phyloP scores from a whole-genome alignment of 352 stramenopile species.

The Pelagophyceae sp. region DNA sequence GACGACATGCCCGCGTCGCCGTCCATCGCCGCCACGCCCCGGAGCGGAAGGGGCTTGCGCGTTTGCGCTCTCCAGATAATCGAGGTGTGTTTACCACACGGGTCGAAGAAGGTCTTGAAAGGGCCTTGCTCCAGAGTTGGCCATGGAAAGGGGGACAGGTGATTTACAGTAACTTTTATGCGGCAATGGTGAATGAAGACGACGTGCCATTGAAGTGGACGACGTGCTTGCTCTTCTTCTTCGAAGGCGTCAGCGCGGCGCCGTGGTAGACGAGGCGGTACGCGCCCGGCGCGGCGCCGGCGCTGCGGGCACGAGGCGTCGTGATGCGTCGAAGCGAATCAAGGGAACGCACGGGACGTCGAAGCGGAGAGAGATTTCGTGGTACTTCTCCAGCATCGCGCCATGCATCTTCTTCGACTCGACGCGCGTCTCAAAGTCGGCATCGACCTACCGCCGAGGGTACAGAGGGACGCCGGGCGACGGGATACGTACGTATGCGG shows the following conservation, averaged over 20 bases:
- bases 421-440: background rate
- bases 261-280: slow-evolving; percentile 13
- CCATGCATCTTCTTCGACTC: background rate
- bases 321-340: no score
- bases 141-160: background rate
- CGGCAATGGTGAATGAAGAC: background rate
- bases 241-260: background rate
- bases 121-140: background rate
- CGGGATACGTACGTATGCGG: slow-evolving; percentile 20
- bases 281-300: no score
- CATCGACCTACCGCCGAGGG: background rate
- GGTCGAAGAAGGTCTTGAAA: background rate
- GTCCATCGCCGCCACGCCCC: no score
- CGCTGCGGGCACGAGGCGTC: no score
- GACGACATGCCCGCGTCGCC: no score
- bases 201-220: background rate
- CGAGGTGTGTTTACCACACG: no score
- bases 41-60: no score
- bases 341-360: no score
- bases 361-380: background rate
- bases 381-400: background rate
- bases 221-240: background rate
- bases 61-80: no score
- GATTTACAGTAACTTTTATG: no score
- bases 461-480: background rate